Conservation (phyloP, 2,329 filamentous ascomycete genomes). For the Trichoderma hamatum region DNA sequence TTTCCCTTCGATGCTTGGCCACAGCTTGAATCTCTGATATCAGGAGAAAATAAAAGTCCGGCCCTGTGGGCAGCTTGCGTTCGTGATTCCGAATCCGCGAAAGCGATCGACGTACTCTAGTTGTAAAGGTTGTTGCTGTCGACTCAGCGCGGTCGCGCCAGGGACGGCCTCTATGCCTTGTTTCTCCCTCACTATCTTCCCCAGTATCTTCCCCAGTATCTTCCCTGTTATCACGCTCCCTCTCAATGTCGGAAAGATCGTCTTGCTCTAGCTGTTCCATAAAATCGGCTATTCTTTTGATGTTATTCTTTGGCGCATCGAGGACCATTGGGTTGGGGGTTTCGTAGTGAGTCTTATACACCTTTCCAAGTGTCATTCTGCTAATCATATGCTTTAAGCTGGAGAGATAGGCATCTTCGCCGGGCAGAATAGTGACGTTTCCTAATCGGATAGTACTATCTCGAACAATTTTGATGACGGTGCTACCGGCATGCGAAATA, state of each 20-base stretch:
- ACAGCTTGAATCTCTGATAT: slow-evolving; percentile 23
- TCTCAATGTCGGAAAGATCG: slow-evolving; percentile 10
- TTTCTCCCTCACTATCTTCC: not conserved
- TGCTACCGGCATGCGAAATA: slow-evolving; percentile 82
- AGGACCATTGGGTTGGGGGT: not conserved
- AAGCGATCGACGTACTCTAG: slow-evolving; percentile 17
- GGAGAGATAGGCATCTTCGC: slow-evolving; percentile 2
- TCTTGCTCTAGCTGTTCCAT: slow-evolving; percentile 15
- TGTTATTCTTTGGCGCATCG: not conserved
- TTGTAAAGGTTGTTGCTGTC: not conserved
- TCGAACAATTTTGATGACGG: slow-evolving; percentile 67
- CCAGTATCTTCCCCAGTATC: not conserved
- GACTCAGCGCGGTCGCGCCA: not conserved
- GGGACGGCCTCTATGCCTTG: not conserved
- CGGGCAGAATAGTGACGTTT: slow-evolving; percentile 62
- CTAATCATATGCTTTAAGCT: slow-evolving; percentile 19
- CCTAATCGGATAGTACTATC: slow-evolving; percentile 60
- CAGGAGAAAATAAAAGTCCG: slow-evolving; percentile 20
- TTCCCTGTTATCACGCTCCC: not conserved
- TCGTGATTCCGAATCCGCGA: slow-evolving; percentile 6
- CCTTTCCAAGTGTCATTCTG: slow-evolving; percentile 12
- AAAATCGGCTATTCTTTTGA: not conserved
- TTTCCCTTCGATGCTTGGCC: not conserved
- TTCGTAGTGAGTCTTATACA: not conserved
- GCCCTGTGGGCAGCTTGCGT: slow-evolving; percentile 9